Evolutionary conservation across 108 stramenopile genomes (phyloP).

Genomic region (Epithemia pelagica): DNA sequence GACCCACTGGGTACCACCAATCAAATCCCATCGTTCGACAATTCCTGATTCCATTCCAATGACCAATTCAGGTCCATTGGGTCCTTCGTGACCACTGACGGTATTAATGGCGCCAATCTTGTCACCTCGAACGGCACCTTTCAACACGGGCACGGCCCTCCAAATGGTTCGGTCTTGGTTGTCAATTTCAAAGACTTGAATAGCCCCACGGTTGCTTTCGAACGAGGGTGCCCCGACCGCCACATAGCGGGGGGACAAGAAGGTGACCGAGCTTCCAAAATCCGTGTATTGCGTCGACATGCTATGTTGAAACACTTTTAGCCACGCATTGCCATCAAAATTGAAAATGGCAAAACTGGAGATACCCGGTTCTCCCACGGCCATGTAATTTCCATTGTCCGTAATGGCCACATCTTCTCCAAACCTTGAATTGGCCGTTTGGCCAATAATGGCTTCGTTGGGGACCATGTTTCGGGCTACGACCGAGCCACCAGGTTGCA

Average conservation of each 20-base stretch:
- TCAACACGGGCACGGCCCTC: neutral
- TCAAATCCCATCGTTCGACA: neutral
- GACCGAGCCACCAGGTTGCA: neutral
- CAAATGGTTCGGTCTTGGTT: neutral
- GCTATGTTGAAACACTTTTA: neutral
- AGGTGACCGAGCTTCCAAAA: neutral
- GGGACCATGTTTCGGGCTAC: neutral
- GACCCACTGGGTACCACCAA: neutral
- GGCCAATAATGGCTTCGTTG: neutral
- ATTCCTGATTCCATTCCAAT: neutral
- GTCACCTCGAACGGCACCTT: neutral
- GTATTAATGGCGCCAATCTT: neutral
- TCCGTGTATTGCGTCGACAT: neutral
- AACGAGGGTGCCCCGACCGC: neutral
- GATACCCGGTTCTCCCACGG: neutral
- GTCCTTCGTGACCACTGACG: neutral
- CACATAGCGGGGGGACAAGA: neutral
- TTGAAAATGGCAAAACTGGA: neutral
- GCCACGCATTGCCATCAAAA: neutral
- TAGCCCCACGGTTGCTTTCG: neutral
- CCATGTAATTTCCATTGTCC: neutral
- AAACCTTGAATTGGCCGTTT: neutral
- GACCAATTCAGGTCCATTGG: neutral
- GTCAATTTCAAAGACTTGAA: conserved; percentile 1
- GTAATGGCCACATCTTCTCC: neutral